Conservation (phyloP, 805 yeast genomes). For the Saturnispora besseyi region DNA sequence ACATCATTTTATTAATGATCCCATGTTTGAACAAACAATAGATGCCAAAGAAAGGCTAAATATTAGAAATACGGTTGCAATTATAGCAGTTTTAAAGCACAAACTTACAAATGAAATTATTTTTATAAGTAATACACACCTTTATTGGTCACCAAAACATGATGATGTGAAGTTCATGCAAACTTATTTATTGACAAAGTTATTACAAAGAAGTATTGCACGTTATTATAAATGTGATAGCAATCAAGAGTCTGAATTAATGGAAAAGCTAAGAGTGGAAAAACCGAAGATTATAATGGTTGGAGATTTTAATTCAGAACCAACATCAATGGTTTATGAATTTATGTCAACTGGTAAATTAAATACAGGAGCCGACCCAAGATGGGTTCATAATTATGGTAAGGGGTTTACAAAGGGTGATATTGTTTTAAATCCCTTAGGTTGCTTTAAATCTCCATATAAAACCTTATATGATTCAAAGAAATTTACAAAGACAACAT, state of each 20-base stretch:
- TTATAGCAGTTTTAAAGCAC: conserved; percentile 42
- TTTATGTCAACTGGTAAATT: conserved; percentile 29
- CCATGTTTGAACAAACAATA: conserved; percentile 26
- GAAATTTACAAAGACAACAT: conserved; percentile 32
- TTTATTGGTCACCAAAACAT: conserved; percentile 47
- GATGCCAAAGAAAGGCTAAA: conserved; percentile 31
- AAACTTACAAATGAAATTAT: conserved; percentile 30
- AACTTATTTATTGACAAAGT: conserved; percentile 35
- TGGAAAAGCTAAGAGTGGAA: conserved; percentile 8
- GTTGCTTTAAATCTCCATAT: conserved; percentile 24
- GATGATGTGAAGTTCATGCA: conserved; percentile 49
- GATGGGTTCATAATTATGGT: conserved; percentile 17
- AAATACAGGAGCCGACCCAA: conserved; percentile 13
- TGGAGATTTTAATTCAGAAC: conserved; percentile 51
- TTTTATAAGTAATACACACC: conserved; percentile 49
- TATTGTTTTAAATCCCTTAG: conserved; percentile 10
- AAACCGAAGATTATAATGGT: conserved; percentile 35
- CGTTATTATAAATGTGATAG: conserved; percentile 12
- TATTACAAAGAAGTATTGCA: conserved; percentile 24
- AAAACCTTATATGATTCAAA: conserved; percentile 17
- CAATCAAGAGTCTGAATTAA: conserved; percentile 7
- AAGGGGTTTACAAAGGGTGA: conserved; percentile 8
- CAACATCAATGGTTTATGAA: conserved; percentile 40
- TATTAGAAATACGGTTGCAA: conserved; percentile 48
- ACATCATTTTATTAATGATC: conserved; percentile 20